Evolutionary conservation across 106 monocot species (phyloP).

Genomic region (Posidonia australis): DNA sequence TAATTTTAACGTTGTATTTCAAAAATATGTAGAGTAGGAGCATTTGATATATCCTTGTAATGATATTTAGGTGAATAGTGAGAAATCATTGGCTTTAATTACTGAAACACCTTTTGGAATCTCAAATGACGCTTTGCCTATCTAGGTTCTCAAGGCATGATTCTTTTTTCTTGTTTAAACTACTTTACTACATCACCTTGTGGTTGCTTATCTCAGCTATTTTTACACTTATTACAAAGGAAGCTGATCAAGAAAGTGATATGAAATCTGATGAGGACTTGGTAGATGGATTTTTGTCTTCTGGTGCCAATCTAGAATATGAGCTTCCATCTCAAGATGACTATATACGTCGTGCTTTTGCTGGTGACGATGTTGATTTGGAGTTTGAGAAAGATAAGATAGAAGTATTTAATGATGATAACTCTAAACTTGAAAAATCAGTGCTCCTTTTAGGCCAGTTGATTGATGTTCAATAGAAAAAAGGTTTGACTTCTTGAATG

Average conservation of each 20-base stretch:
- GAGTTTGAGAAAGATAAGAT: too few species aligned
- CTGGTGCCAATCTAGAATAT: too few species aligned
- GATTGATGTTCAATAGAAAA: too few species aligned
- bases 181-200: not conserved
- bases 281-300: too few species aligned
- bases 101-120: not conserved
- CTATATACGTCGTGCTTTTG: too few species aligned
- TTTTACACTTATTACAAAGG: not conserved
- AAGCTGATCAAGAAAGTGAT: constrained; percentile 1
- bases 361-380: too few species aligned
- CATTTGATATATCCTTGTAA: not conserved
- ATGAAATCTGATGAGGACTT: too few species aligned
- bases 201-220: not conserved
- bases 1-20: not conserved
- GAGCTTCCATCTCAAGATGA: too few species aligned
- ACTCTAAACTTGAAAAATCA: constrained; percentile 87
- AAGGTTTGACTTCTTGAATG: constrained; percentile 76
- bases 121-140: not conserved
- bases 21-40: not conserved
- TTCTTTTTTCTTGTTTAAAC: not conserved
- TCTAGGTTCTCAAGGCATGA: not conserved
- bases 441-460: constrained; percentile 76
- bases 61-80: constrained; percentile 2
- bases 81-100: too few species aligned
- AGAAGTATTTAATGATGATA: constrained; percentile 66